These are phyloP conservation scores for Tothia fuscella DNA, from an alignment of 2,329 filamentous ascomycete genomes.

Conservation along the genomic window DNA sequence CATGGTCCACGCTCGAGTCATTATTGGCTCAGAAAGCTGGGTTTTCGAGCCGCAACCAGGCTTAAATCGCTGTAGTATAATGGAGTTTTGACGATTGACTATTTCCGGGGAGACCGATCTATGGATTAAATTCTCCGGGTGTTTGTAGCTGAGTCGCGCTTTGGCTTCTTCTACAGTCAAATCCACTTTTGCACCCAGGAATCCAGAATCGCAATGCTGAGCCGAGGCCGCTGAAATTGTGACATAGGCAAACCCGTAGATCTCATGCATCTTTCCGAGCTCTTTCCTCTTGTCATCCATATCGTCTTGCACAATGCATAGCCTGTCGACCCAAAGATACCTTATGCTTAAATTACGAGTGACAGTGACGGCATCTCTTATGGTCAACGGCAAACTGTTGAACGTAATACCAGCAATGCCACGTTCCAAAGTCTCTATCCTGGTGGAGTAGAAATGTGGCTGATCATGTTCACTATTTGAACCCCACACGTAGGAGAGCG, in stretches of 20 bases:
- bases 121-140: neutral
- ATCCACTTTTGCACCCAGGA: neutral
- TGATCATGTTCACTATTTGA: too few species aligned
- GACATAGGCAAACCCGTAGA: slow-evolving; percentile 2
- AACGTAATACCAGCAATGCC: neutral
- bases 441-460: neutral
- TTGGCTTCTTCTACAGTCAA: neutral
- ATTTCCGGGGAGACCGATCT: too few species aligned
- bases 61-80: too few species aligned
- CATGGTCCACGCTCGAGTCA: slow-evolving; percentile 7
- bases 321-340: slow-evolving; percentile 10
- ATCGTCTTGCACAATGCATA: slow-evolving; percentile 9
- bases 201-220: neutral
- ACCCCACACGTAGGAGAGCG: slow-evolving; percentile 9
- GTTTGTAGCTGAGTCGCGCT: neutral
- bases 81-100: too few species aligned
- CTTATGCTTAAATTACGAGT: neutral
- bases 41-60: too few species aligned
- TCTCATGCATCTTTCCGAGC: neutral
- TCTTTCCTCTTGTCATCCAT: neutral
- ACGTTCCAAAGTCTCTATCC: neutral
- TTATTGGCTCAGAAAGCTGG: neutral
- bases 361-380: slow-evolving; percentile 7
- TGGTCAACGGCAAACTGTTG: neutral
- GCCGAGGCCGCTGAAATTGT: neutral